Evolutionary conservation across 2,329 filamentous ascomycete species (phyloP), one percentile per base, ranked within the genome.

Genomic region (Colletotrichum musae): DNA sequence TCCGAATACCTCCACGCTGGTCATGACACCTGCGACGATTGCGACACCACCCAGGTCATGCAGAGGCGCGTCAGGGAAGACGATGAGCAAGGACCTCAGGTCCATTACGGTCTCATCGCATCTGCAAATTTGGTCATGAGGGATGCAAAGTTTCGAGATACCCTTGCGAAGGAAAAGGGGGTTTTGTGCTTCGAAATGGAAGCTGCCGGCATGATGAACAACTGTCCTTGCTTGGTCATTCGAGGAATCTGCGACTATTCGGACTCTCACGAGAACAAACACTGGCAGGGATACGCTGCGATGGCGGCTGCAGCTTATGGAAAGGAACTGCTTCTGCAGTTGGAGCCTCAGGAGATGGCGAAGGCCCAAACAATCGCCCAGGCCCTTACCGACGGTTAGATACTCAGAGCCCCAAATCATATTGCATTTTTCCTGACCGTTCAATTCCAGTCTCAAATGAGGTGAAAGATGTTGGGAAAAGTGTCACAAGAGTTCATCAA

Each of bases 231-330:
- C 41, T 60, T 83, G 0, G 75, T 79, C 0, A 79, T 84, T 21
- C 75, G 80, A n/a, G 81, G 80, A 0, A 80, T 84, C 0, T 83
- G 77, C 28, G 78, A 82, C 56, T 83, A 83, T 58, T 75, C 79
- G 7, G 81, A 83, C 64, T 78, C 74, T 0, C 79, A 82, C 64
- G 82, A 82, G 60, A 77, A 76, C 28, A 76, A 82, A 9, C 47
- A 48, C 10, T 83, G 80, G 81, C 78, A 81, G 21, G 45, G 41
- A 1, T 81, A 80, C 68, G 80, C 81, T 0, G 78, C 81, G 1
- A 72, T 72, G 0, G 75, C 75, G 0, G 80, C 81, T 0, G 80
- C 79, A 0, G 76, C 76, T 12, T 75, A 72, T 41, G 73, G 74
- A 3, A 64, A 58, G 6, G 70, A 65, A 18, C 56, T 73, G 1